These are phyloP conservation scores for Solanum hybrid DNA, from an alignment of 305 asterid genomes.

Conservation along the genomic window DNA sequence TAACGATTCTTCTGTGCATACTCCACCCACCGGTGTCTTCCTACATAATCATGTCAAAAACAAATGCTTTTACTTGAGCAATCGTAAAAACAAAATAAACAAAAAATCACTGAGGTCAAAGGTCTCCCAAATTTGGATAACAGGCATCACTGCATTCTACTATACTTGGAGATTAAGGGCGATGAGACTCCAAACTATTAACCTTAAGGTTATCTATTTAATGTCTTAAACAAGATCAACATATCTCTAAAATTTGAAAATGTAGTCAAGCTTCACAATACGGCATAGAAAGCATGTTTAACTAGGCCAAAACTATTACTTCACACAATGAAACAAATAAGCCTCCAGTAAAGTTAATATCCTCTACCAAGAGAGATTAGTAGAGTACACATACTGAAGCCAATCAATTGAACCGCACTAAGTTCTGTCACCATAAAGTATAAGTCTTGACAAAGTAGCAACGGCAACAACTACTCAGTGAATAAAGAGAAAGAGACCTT, in stretches of 20 bases:
- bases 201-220: background rate
- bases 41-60: conserved; percentile 19
- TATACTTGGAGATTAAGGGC: background rate
- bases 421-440: background rate
- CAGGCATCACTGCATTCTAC: background rate
- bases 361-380: background rate
- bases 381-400: background rate
- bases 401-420: background rate
- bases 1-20: conserved; percentile 89
- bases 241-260: background rate
- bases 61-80: background rate
- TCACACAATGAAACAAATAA: background rate
- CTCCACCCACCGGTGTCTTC: conserved; percentile 99
- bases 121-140: background rate
- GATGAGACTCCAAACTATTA: background rate
- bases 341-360: background rate
- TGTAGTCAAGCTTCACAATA: background rate
- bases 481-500: background rate
- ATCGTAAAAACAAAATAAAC: background rate
- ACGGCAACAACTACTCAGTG: background rate
- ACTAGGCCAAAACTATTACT: background rate
- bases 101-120: background rate
- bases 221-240: background rate
- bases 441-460: background rate
- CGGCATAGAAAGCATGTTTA: background rate